Evolutionary conservation across 2,329 filamentous ascomycete genomes (phyloP).

Genomic region (Aspergillus sp.): DNA sequence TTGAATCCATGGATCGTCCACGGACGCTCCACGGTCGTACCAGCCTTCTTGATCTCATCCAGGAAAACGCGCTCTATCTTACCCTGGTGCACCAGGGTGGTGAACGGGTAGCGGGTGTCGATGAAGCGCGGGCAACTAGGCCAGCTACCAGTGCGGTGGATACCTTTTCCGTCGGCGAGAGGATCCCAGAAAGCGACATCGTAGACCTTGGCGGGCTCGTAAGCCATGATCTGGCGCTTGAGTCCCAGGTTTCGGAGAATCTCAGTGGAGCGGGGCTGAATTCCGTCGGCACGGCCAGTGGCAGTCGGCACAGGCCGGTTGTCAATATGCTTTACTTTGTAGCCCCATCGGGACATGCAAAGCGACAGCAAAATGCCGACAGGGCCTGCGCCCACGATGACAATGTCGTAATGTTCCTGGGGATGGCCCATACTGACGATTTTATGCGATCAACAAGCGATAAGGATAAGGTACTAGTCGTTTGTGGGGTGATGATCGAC

Average conservation of each 20-base stretch:
- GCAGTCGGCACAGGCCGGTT: constrained; percentile 81
- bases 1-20: constrained; percentile 63
- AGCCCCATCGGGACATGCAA: constrained; percentile 87
- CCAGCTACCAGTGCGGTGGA: constrained; percentile 67
- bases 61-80: constrained; percentile 64
- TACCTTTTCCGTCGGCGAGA: constrained; percentile 50
- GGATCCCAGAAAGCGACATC: constrained; percentile 69
- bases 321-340: constrained; percentile 93
- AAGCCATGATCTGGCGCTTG: constrained; percentile 82
- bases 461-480: background rate
- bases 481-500: constrained; percentile 3
- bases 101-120: constrained; percentile 64
- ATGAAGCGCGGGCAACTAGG: constrained; percentile 84
- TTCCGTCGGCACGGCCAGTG: constrained; percentile 86
- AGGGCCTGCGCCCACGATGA: constrained; percentile 86
- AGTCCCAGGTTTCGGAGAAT: constrained; percentile 85
- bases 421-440: constrained; percentile 25
- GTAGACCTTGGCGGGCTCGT: constrained; percentile 82
- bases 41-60: constrained; percentile 60
- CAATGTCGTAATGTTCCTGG: constrained; percentile 61
- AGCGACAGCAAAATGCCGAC: constrained; percentile 86
- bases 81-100: constrained; percentile 62
- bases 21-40: constrained; percentile 56
- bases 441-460: background rate
- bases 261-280: constrained; percentile 85